Conservation (phyloP, 257 asterid genomes). For the Mitragyna speciosa region DNA sequence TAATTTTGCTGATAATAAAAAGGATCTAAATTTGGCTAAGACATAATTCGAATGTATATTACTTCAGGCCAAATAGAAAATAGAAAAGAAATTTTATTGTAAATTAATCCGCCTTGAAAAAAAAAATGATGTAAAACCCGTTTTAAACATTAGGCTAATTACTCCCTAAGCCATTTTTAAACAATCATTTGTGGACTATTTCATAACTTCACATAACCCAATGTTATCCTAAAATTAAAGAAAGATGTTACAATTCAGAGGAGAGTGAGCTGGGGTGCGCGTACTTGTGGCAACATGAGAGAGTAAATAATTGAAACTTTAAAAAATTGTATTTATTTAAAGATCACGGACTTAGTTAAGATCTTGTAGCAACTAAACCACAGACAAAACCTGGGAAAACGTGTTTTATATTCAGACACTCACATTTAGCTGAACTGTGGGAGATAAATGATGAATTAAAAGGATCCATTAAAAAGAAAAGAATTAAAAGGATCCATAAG, state of each 20-base stretch:
- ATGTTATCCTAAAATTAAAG: neutral
- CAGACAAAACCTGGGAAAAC: neutral
- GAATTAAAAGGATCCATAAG: no score
- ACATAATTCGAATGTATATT: neutral
- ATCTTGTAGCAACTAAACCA: neutral
- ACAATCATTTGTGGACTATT: no score
- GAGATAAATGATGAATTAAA: no score
- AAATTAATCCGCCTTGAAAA: neutral
- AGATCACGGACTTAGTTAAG: neutral
- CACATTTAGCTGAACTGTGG: neutral
- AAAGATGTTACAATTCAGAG: neutral
- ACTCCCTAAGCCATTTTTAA: no score
- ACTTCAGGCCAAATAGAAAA: neutral
- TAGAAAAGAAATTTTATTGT: neutral
- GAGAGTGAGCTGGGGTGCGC: neutral
- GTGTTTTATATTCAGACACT: neutral
- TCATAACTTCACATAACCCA: neutral
- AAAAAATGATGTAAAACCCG: no score
- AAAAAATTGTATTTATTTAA: no score
- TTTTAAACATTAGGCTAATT: neutral
- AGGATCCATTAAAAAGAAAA: no score
- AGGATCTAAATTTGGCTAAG: no score
- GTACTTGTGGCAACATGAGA: no score
- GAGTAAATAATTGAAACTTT: neutral
- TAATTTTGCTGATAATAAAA: neutral